Conservation (phyloP, 1,284 basidiomycete genomes). For the Tylopilus orsonianus region DNA sequence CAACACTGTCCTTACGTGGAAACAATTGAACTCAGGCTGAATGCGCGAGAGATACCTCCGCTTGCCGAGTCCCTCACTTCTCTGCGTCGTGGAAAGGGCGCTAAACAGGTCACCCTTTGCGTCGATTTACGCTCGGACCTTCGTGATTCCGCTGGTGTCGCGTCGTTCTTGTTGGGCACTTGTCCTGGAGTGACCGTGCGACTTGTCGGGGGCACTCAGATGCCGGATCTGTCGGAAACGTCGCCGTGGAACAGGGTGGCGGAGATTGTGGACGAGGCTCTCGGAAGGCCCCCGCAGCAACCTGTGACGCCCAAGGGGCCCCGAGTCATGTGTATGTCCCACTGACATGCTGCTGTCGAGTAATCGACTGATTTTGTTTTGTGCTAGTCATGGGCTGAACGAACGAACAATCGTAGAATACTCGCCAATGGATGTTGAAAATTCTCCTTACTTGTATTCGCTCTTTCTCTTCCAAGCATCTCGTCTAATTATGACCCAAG, state of each 20-base stretch:
- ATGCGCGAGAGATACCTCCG: constrained; percentile 19
- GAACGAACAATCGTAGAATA: not conserved
- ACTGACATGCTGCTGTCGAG: not conserved
- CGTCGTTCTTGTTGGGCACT: constrained; percentile 18
- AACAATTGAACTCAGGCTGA: constrained; percentile 16
- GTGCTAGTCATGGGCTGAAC: not conserved
- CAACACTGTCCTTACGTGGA: constrained; percentile 23
- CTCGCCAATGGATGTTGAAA: not conserved
- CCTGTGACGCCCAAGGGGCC: constrained; percentile 7
- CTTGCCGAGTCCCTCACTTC: not conserved
- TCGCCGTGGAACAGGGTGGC: constrained; percentile 21
- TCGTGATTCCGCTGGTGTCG: constrained; percentile 20
- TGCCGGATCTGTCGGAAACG: constrained; percentile 20
- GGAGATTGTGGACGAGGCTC: constrained; percentile 10
- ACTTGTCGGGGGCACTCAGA: constrained; percentile 2
- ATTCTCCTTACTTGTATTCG: too few species aligned
- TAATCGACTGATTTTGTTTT: not conserved
- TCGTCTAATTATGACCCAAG: too few species aligned
- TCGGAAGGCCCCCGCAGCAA: constrained; percentile 12
- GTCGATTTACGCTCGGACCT: constrained; percentile 22
- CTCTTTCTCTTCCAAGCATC: too few species aligned
- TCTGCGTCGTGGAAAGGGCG: constrained; percentile 4
- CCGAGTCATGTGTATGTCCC: constrained; percentile 19
- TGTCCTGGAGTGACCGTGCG: constrained; percentile 15
- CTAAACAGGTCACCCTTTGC: constrained; percentile 3